These are phyloP conservation scores for Xanthoconium purpureum DNA, from an alignment of 768 basidiomycete genomes.

Conservation along the genomic window DNA sequence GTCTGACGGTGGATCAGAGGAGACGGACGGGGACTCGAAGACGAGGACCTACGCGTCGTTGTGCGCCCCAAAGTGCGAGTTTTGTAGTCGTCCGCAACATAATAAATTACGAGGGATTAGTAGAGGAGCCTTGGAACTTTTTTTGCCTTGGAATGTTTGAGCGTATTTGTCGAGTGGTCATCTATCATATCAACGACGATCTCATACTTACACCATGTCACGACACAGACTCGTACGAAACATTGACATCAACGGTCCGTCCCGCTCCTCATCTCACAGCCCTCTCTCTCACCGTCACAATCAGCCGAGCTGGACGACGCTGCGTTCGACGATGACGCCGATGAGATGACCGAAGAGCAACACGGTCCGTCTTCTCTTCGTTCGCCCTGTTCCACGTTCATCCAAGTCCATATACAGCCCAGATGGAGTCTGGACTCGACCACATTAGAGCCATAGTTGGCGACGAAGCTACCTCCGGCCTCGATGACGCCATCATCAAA, in stretches of 20 bases:
- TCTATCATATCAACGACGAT: background rate
- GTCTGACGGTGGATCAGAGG: slow-evolving; percentile 36
- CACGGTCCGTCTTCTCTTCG: slow-evolving; percentile 49
- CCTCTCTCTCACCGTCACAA: background rate
- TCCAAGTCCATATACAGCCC: slow-evolving; percentile 38
- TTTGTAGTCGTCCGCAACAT: slow-evolving; percentile 56
- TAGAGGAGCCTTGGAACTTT: background rate
- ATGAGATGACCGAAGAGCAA: slow-evolving; percentile 79
- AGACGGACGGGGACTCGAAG: background rate
- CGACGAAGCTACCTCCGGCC: slow-evolving; percentile 55
- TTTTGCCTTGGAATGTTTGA: slow-evolving; percentile 11
- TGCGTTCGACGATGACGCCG: slow-evolving; percentile 72
- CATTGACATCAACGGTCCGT: slow-evolving; percentile 70
- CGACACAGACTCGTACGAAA: slow-evolving; percentile 88
- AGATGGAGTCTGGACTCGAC: slow-evolving; percentile 70
- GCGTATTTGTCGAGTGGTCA: slow-evolving; percentile 11
- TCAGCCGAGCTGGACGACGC: slow-evolving; percentile 88
- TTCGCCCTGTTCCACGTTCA: background rate
- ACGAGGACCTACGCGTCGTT: slow-evolving; percentile 46
- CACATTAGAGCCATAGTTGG: slow-evolving; percentile 69
- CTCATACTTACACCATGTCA: slow-evolving; percentile 51
- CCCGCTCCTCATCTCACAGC: background rate
- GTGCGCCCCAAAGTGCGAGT: slow-evolving; percentile 37
- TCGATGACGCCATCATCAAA: slow-evolving; percentile 72
- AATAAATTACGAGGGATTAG: slow-evolving; percentile 35